Base-by-base conservation (phyloP, 2,329 filamentous ascomycete genomes). In the Colletotrichum incanum region DNA sequence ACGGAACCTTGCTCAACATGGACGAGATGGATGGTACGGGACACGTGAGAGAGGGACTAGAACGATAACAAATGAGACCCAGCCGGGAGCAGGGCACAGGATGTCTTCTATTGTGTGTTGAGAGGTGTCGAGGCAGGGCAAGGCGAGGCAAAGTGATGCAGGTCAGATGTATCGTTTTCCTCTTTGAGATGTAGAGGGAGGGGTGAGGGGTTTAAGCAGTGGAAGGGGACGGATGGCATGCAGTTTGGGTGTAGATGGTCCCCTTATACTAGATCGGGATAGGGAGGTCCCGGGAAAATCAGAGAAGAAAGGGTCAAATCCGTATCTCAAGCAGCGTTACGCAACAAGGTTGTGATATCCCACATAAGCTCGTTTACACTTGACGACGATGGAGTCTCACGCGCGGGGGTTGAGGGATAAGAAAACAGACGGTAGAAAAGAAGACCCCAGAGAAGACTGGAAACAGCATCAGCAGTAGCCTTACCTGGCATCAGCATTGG, bases 191-290 rank as follows among this genome's bases (percentile, higher is more conserved):
- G 52, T 34, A 63, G 65, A 64, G 50, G 50, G 69, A 72, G 58
- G 65, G 65, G 45, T 26, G 69, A 69, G 52, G 49, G 59, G 69
- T 64, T 28, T 52, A 69, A 43, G 52, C 52, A 69, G 58, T 63
- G 59, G 59, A 68, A 61, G 55, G 54, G n/a, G 47, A 55, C 37
- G 39, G 66, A 65, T 52, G 60, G 66, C 67, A 68, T 69, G 69
- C 59, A 71, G 65, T 37, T 68, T 1, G 58, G 43, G 58, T 64
- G 58, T 56, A 47, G 66, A 55, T 41, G 60, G 31, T 66, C 20
- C 55, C 61, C 71, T 73, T 71, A 62, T 71, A 71, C 52, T 73
- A 73, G 61, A 71, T 61, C 71, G 62, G 47, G 55, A 65, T 45
- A 61, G 61, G 60, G n/a, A 73, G 47, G 67, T 56, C 39, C 26